Percentiles rank a stretch among this genome's conserved stretches.
phyloP scores from a whole-genome alignment of 495 filamentous ascomycete genomes.

The Aspergillus steynii region DNA sequence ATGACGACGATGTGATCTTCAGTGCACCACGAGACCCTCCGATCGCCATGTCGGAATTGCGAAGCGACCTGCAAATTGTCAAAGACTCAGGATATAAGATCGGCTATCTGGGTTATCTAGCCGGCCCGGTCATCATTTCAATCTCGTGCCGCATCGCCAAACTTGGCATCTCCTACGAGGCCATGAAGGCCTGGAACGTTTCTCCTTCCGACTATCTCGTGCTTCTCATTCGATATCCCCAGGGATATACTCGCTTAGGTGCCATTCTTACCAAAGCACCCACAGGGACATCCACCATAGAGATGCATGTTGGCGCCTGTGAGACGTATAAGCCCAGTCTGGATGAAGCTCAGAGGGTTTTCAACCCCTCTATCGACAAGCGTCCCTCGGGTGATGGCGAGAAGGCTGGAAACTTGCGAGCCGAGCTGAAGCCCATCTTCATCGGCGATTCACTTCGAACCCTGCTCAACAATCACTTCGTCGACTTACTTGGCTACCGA shows the following conservation, averaged over 20 bases:
- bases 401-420: neutral
- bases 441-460: slow-evolving; percentile 72
- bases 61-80: slow-evolving; percentile 60
- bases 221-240: slow-evolving; percentile 67
- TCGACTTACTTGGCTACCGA: slow-evolving; percentile 63
- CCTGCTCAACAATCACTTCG: slow-evolving; percentile 68
- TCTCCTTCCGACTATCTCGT: slow-evolving; percentile 68
- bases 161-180: slow-evolving; percentile 75
- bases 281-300: slow-evolving; percentile 15
- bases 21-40: neutral
- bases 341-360: slow-evolving; percentile 31
- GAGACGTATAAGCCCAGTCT: slow-evolving; percentile 49
- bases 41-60: slow-evolving; percentile 38
- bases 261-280: slow-evolving; percentile 33
- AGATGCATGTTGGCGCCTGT: slow-evolving; percentile 50
- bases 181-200: slow-evolving; percentile 76
- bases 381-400: neutral
- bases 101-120: slow-evolving; percentile 57
- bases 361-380: slow-evolving; percentile 46
- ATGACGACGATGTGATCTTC: neutral
- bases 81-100: slow-evolving; percentile 73
- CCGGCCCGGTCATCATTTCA: slow-evolving; percentile 62
- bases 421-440: slow-evolving; percentile 40
- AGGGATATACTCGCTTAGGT: slow-evolving; percentile 58
- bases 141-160: slow-evolving; percentile 62